Evolutionary conservation across 257 asterid genomes (phyloP).

Genomic region (Solanum chmielewskii): DNA sequence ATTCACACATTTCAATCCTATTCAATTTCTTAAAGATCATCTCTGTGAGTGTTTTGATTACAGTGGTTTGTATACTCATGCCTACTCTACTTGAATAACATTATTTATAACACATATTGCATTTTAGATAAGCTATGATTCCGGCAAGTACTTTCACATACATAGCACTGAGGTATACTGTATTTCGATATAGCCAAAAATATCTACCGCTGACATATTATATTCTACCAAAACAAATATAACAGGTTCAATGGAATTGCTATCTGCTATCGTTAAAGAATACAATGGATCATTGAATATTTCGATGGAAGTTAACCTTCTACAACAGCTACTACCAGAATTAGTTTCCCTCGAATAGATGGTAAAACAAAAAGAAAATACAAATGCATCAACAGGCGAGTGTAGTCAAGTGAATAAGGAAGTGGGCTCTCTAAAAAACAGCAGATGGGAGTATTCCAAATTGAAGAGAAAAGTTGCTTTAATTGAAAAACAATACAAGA

Average conservation of each 20-base stretch:
- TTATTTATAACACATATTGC: too few relatives aligned
- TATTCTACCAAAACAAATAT: too few relatives aligned
- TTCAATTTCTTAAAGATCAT: too few relatives aligned
- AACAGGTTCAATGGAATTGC: background rate
- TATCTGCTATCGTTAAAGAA: background rate
- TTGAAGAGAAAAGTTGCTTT: background rate
- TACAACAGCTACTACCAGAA: background rate
- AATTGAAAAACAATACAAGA: background rate
- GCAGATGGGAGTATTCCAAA: background rate
- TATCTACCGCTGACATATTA: too few relatives aligned
- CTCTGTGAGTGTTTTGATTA: too few relatives aligned
- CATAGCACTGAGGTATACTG: too few relatives aligned
- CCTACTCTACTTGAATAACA: too few relatives aligned
- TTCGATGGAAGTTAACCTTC: background rate
- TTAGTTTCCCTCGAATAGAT: background rate
- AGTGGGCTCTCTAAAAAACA: background rate
- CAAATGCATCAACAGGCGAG: background rate
- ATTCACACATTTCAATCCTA: too few relatives aligned
- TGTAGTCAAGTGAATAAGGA: background rate
- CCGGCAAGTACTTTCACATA: too few relatives aligned
- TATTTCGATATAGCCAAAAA: too few relatives aligned
- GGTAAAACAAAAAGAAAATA: background rate
- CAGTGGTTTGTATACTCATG: too few relatives aligned
- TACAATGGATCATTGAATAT: background rate
- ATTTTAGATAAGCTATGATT: too few relatives aligned